Evolutionary conservation across 306 rosid genomes (phyloP), one percentile per base, ranked within the genome.

Genomic region (Rosa rugosa): DNA sequence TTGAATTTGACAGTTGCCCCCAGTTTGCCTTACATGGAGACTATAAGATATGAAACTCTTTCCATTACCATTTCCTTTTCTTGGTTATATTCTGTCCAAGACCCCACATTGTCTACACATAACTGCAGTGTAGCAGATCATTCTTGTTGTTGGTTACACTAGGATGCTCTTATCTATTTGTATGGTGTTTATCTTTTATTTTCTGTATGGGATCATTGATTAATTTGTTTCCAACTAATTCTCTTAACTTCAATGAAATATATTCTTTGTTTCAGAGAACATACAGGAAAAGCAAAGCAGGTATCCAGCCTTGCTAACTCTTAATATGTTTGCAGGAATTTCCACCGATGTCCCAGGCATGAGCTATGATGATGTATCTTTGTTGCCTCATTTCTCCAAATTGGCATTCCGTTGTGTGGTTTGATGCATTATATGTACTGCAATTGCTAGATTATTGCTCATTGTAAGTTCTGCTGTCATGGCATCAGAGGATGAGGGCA

Each of bases 61-160:
- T 46, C 57, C 46, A 25, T 67, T 14, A 45, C 31, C 68, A 63
- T 63, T 23, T 69, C 53, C 14, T 44, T 69, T 44, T 22, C 22
- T 25, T 14, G 41, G n/a, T 25, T 16, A 3, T 69, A 6, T 5
- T 5, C 25, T 12, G 14, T 69, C 17, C 4, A 60, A 10, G 67
- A 25, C 69, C 69, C 45, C 63, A 16, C 22, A 66, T 16, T 36
- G 22, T 66, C 23, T 66, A 66, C 71, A 38, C 71, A 60, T 60
- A 13, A 63, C 69, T 31, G 69, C 46, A 7, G 46, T 25, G n/a
- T 8, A 14, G 12, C 11, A 38, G 46, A 3, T 66, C 5, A 17
- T 20, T 16, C 46, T 17, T 17, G 7, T 25, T 22, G 65, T 64
- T 16, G 9, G 42, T 34, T 14, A 14, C 36, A 62, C 12, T 31